phyloP scores from a whole-genome alignment of 768 basidiomycete genomes.

The Suillus sp. region DNA sequence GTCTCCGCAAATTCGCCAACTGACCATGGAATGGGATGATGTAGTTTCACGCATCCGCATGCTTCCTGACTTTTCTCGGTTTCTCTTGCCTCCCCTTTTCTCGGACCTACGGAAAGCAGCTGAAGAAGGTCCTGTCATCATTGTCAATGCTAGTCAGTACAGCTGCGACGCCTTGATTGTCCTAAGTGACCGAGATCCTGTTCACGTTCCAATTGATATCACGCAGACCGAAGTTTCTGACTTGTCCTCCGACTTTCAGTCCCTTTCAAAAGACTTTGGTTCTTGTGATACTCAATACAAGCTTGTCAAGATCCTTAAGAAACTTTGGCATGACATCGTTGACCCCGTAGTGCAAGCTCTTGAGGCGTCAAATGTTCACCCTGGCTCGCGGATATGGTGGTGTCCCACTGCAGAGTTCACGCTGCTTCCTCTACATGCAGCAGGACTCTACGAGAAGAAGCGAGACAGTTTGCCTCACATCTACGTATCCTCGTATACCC shows the following conservation, averaged over 20 bases:
- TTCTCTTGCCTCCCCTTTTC: slow-evolving; percentile 14
- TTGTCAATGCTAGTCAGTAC: slow-evolving; percentile 15
- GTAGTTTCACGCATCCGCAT: slow-evolving; percentile 17
- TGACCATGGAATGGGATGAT: slow-evolving; percentile 14
- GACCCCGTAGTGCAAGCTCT: slow-evolving; percentile 23
- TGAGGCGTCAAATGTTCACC: slow-evolving; percentile 7
- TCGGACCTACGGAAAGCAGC: slow-evolving; percentile 14
- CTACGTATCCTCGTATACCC: slow-evolving; percentile 35
- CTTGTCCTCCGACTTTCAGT: slow-evolving; percentile 14
- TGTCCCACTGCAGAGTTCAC: slow-evolving; percentile 34
- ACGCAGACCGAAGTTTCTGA: slow-evolving; percentile 9
- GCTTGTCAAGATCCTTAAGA: slow-evolving; percentile 17
- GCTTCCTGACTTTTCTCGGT: slow-evolving; percentile 17
- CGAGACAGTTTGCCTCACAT: slow-evolving; percentile 17
- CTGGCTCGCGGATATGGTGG: slow-evolving; percentile 34
- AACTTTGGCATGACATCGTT: slow-evolving; percentile 30
- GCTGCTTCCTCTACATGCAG: slow-evolving; percentile 35
- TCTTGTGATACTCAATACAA: slow-evolving; percentile 20
- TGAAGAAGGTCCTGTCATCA: slow-evolving; percentile 20
- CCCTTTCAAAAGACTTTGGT: slow-evolving; percentile 11
- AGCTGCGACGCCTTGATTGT: slow-evolving; percentile 23
- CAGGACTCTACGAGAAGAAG: slow-evolving; percentile 29
- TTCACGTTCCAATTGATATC: slow-evolving; percentile 13
- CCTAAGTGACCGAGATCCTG: slow-evolving; percentile 7
- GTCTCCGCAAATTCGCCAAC: not conserved